Evolutionary conservation across 306 rosid genomes (phyloP), one percentile per base, ranked within the genome.

Genomic region (Cyamopsis tetragonoloba): DNA sequence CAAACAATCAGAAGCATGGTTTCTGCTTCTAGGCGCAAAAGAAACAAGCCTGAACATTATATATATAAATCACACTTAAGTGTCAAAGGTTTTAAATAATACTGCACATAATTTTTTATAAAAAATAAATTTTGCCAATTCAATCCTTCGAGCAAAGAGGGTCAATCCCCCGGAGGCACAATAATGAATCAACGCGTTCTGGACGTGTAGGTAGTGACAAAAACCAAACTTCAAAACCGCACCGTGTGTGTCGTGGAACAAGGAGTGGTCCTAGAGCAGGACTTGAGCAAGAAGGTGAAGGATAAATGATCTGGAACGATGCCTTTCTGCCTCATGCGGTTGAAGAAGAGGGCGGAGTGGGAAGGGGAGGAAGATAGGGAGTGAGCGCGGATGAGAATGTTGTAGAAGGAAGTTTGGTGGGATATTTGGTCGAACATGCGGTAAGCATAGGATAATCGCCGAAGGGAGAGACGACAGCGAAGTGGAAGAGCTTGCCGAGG

Each of bases 401-500:
- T 83, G 72, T 79, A 86, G 77, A 86, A 86, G 80, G 83, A 86
- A 19, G 92, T 73, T 71, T 74, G 86, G 5, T 71, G 61, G 19
- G 73, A 76, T 78, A 86, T 83, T 63, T 73, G 86, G 5, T 65
- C 72, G 77, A 86, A 86, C 64, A 86, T 66, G 14, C 67, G 75
- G 70, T 86, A 80, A 6, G 92, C 88, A 17, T 83, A 86, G 10
- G 5, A 32, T 49, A 86, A 48, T 86, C 87, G 0, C 88, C 88
- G 6, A 67, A 26, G 7, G 91, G 86, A 0, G 88, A 86, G 8
- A 86, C 83, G 0, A 86, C 88, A 0, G 74, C 77, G 42, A 83
- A 86, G 42, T 87, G 91, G 74, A 86, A 83, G 53, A 86, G 80
- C 82, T 86, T 83, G 69, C 84, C 87, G 26, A 86, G 87, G 57